phyloP scores from a whole-genome alignment of 192 early-diverging fungal species.

The Dissophora ornata region DNA sequence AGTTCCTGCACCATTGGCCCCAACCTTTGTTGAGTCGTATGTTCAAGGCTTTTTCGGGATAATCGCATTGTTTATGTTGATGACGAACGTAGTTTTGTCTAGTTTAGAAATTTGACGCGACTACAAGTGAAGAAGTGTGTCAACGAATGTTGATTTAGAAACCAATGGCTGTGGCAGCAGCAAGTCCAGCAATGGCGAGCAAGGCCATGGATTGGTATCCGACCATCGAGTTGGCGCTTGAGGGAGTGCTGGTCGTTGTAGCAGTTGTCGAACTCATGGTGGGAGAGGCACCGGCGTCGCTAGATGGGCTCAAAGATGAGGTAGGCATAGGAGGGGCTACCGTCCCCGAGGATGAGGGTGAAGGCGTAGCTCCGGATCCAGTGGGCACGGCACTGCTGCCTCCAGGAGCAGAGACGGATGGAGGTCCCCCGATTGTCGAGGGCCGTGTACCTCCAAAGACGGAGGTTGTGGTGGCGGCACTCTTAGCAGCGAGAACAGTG shows the following conservation, averaged over 20 bases:
- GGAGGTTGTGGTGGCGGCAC: no score
- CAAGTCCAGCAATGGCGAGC: conserved; percentile 9
- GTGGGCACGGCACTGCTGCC: no score
- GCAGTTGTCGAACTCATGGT: neutral
- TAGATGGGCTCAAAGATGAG: neutral
- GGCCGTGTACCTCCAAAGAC: neutral
- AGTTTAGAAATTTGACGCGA: no score
- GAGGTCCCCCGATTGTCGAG: neutral
- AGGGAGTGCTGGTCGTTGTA: neutral
- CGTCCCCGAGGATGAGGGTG: neutral
- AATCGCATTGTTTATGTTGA: no score
- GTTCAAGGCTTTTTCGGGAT: no score
- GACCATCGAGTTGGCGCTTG: neutral
- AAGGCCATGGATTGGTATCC: neutral
- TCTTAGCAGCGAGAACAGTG: neutral
- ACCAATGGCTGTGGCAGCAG: conserved; percentile 11
- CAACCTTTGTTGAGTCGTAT: no score
- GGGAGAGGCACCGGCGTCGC: neutral
- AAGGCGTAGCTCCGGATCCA: neutral
- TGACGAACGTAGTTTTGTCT: no score
- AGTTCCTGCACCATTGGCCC: no score
- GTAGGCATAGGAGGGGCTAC: neutral
- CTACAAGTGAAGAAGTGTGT: no score
- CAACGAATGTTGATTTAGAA: conserved; percentile 11
- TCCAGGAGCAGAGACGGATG: neutral